A percentile compares a stretch with the other conserved stretches of the same genome.
Conservation (phyloP, 1,284 basidiomycete genomes). For the Trametes polyzona region DNA sequence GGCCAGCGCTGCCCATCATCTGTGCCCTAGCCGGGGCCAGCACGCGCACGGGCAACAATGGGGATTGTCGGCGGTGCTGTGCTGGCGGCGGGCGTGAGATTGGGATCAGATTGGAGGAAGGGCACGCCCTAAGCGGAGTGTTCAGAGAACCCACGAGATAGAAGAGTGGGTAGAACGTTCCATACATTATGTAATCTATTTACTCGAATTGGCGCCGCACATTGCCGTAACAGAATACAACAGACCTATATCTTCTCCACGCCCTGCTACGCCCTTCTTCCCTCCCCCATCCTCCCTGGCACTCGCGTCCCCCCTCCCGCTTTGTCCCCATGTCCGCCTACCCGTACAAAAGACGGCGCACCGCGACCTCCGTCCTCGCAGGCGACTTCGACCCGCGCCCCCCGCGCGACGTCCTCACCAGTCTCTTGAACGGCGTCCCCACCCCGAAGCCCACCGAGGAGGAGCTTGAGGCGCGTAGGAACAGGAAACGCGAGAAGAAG, state of each 20-base stretch:
- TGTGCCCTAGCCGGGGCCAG: no score
- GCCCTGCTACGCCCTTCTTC: constrained; percentile 29
- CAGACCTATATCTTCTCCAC: constrained; percentile 34
- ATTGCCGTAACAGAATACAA: constrained; percentile 36
- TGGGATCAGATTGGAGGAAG: constrained; percentile 27
- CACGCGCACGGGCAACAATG: no score
- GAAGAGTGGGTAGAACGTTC: constrained; percentile 29
- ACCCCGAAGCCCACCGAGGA: constrained; percentile 65
- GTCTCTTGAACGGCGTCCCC: constrained; percentile 72
- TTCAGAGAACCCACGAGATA: constrained; percentile 20
- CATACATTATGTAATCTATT: constrained; percentile 30
- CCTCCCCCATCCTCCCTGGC: constrained; percentile 19
- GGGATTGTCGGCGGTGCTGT: constrained; percentile 12
- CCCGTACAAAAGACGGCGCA: constrained; percentile 51
- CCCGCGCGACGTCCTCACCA: constrained; percentile 73
- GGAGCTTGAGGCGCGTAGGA: constrained; percentile 57
- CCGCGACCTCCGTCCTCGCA: constrained; percentile 73
- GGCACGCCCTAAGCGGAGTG: constrained; percentile 12
- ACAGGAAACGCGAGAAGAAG: constrained; percentile 56
- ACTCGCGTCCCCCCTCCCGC: constrained; percentile 18
- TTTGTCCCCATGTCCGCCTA: constrained; percentile 25
- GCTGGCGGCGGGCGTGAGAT: constrained; percentile 20
- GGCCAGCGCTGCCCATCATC: no score
- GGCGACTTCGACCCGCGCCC: constrained; percentile 71
- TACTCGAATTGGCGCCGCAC: constrained; percentile 33